phyloP scores from a whole-genome alignment of 331 rosid species.

The Quercus lobata region DNA sequence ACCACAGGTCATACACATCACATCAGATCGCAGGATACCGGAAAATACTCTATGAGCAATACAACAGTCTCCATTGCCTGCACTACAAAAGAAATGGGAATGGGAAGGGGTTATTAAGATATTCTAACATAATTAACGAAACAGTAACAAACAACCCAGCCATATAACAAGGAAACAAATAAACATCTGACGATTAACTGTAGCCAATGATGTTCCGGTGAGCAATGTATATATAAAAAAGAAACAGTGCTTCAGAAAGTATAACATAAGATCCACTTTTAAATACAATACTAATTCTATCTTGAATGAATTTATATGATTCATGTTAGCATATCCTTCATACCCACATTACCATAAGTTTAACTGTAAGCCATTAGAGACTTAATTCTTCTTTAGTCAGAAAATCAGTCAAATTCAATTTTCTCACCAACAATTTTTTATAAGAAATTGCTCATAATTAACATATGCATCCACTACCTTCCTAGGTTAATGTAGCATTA shows the following conservation, averaged over 20 bases:
- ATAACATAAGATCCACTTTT: not conserved
- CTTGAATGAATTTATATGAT: not conserved
- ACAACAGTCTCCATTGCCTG: conserved; percentile 61
- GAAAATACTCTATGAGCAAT: conserved; percentile 58
- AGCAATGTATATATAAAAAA: not conserved
- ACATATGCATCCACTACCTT: no score
- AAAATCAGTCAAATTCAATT: not conserved
- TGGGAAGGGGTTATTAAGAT: not conserved
- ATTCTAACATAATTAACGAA: not conserved
- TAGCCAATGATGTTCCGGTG: no score
- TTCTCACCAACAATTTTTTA: not conserved
- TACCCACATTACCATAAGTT: not conserved
- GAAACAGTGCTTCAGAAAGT: not conserved
- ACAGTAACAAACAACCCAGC: not conserved
- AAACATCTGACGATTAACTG: not conserved
- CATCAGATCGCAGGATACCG: conserved; percentile 58
- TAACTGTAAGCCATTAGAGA: not conserved
- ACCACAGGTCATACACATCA: conserved; percentile 60
- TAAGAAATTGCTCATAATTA: not conserved
- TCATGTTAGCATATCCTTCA: not conserved
- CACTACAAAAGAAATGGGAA: conserved; percentile 17
- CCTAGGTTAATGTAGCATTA: not conserved
- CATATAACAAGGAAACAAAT: not conserved
- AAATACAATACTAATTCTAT: not conserved
- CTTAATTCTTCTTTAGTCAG: not conserved